Evolutionary conservation across 176 grass and related monocot genomes (phyloP).

Genomic region (Raddia distichophylla): DNA sequence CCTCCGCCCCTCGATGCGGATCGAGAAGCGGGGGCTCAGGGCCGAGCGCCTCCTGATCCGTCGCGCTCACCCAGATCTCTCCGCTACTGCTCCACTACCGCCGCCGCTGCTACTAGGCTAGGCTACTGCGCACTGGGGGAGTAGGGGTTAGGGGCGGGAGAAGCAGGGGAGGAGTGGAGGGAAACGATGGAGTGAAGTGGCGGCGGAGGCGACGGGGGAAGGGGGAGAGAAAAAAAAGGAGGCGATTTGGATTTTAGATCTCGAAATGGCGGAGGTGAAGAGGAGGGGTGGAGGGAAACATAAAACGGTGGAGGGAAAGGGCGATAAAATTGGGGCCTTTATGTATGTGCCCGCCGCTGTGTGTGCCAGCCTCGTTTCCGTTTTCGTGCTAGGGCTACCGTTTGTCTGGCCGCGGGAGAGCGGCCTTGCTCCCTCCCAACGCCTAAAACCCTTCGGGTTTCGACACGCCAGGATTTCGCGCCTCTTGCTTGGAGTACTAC

Average conservation of each 20-base stretch:
- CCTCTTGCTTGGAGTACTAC: no score
- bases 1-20: slow-evolving; percentile 14
- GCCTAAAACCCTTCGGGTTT: no score
- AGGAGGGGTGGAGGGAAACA: slow-evolving; percentile 52
- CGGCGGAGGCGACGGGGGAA: background rate
- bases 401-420: no score
- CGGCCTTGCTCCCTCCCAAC: no score
- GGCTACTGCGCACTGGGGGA: background rate
- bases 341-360: background rate
- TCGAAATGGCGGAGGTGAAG: slow-evolving; percentile 52
- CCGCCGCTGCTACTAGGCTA: no score
- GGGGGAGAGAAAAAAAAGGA: slow-evolving; percentile 29
- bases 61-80: slow-evolving; percentile 1
- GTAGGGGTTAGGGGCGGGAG: slow-evolving; percentile 48
- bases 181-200: slow-evolving; percentile 28
- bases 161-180: slow-evolving; percentile 32
- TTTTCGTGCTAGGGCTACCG: background rate
- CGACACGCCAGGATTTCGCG: no score
- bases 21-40: slow-evolving; percentile 27
- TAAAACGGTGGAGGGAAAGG: slow-evolving; percentile 48
- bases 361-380: background rate
- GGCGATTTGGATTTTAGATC: slow-evolving; percentile 28
- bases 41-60: slow-evolving; percentile 13
- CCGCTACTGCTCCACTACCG: background rate
- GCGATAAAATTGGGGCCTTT: background rate